Evolutionary conservation across 1,284 basidiomycete species (phyloP), one percentile per base, ranked within the genome.

Genomic region (Sphagnurus paluster): DNA sequence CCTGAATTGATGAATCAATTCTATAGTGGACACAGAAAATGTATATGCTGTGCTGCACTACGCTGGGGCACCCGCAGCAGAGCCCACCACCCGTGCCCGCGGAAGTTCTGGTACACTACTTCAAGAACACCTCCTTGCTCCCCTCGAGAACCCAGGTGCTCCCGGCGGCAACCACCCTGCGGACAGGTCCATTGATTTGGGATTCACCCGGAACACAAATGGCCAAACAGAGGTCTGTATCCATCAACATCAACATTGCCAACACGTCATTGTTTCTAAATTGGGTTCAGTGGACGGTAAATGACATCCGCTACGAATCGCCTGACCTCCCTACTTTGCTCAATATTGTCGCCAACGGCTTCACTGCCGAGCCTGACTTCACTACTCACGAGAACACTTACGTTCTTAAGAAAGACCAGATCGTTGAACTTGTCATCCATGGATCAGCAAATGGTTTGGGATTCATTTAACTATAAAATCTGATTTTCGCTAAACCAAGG

Each of bases 371-470:
- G 23, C 48, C 47, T 25, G 62, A 68, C 14, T 67, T 65, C 44
- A 54, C 59, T 1, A 46, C 57, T 1, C 58, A 62, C 3, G 62
- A 65, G 36, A 56, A 65, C 29, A 62, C 61, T 0, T 57, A 56
- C 26, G 57, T 65, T n/a, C 50, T 65, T 3, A 49, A 59, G 16
- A 50, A 46, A 3, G 60, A 66, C 44, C 56, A 64, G 28, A 57
- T 62, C 5, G 58, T 70, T 23, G 62, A 69, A 28, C 53, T 69
- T 9, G 56, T 57, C 11, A 61, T 71, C 24, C 61, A 64, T 40
- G 58, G 59, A 5, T 62, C 60, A 33, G 58, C 61, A 9, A 56
- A 62, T 42, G 66, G 65, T 56, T 47, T 40, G 23, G 8, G 20
- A 20, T 6, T 6, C 23, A 9, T 17, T 17, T 11, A 14, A 5